Evolutionary conservation across 2,329 filamentous ascomycete genomes (phyloP), one percentile per base, ranked within the genome.

Genomic region (Colletotrichum salicis): DNA sequence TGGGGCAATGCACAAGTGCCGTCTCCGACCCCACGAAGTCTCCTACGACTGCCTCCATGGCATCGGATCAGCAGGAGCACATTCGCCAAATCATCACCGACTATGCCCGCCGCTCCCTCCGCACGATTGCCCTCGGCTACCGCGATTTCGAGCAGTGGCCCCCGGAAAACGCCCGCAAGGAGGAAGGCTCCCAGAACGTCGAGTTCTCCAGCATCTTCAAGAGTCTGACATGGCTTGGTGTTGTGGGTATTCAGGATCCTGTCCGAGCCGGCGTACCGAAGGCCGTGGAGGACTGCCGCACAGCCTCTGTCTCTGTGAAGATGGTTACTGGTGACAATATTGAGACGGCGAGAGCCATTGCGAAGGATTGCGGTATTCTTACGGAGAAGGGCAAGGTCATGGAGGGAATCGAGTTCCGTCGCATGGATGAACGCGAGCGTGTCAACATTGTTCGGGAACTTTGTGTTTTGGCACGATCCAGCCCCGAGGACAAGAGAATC

Each of bases 61-160:
- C 79, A 3, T 78, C 81, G n/a, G 54, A 65, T 19, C 63, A 68
- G 33, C 76, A 80, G 11, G 73, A 74, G 27, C 77, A 76, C 29
- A 79, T 83, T 29, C 76, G 78, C 22, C 76, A 76, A 35, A 80
- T 78, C 2, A 83, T 83, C 4, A 76, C 80, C 15, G 78, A 78
- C 15, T 94, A 94, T 77, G 92, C 93, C 1, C 88, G 87, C 5
- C 87, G 90, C 11, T 93, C 92, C 65, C 83, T 93, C 57, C 87
- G 91, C 61, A 92, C 91, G 0, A 91, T 93, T 73, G 90, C 87
- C 48, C 84, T 93, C 61, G 81, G 91, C 19, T 93, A 91, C 78
- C 88, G 88, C 56, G 91, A 93, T 75, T 93, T 92, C 72, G 85
- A 90, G 22, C 85, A 84, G 70, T 93, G 91, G 87, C 93, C 93